Evolutionary conservation across 1,139 yeast genomes (phyloP).

Genomic region (Kurtzmaniella quercitrusa): DNA sequence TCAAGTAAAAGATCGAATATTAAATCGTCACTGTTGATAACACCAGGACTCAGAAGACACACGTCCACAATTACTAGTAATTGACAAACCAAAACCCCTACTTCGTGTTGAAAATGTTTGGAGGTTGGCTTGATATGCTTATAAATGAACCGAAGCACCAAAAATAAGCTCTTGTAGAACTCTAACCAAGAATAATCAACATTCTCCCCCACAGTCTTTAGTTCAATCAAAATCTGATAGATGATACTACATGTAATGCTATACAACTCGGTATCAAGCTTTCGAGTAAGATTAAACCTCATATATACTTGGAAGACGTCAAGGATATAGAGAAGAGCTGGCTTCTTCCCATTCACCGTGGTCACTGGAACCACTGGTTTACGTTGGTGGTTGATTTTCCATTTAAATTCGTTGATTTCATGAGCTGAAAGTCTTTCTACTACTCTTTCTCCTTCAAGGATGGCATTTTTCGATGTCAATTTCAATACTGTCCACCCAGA

Average conservation of each 20-base stretch:
- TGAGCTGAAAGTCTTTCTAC: slow-evolving; percentile 15
- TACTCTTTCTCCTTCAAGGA: slow-evolving; percentile 3
- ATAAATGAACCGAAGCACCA: slow-evolving; percentile 23
- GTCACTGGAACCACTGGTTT: slow-evolving; percentile 29
- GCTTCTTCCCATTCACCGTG: slow-evolving; percentile 22
- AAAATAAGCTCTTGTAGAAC: slow-evolving; percentile 23
- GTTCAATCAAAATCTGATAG: slow-evolving; percentile 18
- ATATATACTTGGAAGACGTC: slow-evolving; percentile 35
- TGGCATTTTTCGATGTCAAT: slow-evolving; percentile 15
- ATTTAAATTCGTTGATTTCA: slow-evolving; percentile 33
- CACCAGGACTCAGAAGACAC: slow-evolving; percentile 14
- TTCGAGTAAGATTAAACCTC: slow-evolving; percentile 37
- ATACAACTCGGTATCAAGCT: slow-evolving; percentile 26
- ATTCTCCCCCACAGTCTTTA: slow-evolving; percentile 5
- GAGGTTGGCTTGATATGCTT: slow-evolving; percentile 12
- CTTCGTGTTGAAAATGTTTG: slow-evolving; percentile 11
- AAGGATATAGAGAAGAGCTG: slow-evolving; percentile 31
- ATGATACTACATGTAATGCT: slow-evolving; percentile 22
- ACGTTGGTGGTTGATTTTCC: slow-evolving; percentile 42
- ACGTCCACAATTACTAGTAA: slow-evolving; percentile 21
- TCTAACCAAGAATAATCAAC: slow-evolving; percentile 27
- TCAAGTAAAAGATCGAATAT: slow-evolving; percentile 31
- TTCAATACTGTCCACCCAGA: slow-evolving; percentile 16
- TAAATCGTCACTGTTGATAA: slow-evolving; percentile 20
- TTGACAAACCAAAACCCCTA: slow-evolving; percentile 23